Percentiles rank a stretch among this genome's conserved stretches.
Evolutionary conservation across 2,329 filamentous ascomycete genomes (phyloP).

Genomic region (Paraconiothyrium brasiliense): DNA sequence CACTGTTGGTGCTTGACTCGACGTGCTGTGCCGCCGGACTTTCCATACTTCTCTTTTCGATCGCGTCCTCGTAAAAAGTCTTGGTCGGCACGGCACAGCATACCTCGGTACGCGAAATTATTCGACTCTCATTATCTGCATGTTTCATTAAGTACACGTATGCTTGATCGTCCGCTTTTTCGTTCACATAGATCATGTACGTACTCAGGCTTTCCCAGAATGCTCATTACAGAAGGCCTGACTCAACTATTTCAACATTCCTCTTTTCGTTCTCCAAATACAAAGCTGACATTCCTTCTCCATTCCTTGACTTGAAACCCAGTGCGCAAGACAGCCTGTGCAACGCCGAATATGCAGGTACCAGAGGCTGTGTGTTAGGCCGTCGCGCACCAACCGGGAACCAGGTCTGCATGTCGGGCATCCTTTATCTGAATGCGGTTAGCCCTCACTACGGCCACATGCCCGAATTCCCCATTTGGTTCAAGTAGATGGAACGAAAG

Average conservation of each 20-base stretch:
- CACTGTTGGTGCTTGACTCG: conserved; percentile 22
- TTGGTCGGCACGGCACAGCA: conserved; percentile 1
- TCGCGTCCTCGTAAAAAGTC: background rate
- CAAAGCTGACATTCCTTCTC: conserved; percentile 1
- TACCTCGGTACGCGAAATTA: background rate
- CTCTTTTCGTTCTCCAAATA: background rate
- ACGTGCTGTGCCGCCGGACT: background rate
- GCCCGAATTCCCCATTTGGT: conserved; percentile 10
- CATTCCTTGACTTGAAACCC: background rate
- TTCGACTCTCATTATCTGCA: background rate
- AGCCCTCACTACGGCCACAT: background rate
- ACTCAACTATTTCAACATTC: background rate
- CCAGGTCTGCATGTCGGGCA: conserved; percentile 16
- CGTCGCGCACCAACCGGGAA: conserved; percentile 12
- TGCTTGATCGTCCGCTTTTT: background rate
- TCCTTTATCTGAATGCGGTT: conserved; percentile 11
- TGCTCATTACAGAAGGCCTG: conserved; percentile 1
- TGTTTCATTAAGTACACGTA: background rate
- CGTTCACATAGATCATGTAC: background rate
- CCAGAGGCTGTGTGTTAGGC: conserved; percentile 7
- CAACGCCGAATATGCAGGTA: conserved; percentile 12
- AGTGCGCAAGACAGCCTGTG: conserved; percentile 5
- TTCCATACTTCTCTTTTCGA: background rate
- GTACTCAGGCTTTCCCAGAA: conserved; percentile 4
- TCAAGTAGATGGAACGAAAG: background rate